Conservation (phyloP, 768 basidiomycete genomes). For the Collybia nuda region DNA sequence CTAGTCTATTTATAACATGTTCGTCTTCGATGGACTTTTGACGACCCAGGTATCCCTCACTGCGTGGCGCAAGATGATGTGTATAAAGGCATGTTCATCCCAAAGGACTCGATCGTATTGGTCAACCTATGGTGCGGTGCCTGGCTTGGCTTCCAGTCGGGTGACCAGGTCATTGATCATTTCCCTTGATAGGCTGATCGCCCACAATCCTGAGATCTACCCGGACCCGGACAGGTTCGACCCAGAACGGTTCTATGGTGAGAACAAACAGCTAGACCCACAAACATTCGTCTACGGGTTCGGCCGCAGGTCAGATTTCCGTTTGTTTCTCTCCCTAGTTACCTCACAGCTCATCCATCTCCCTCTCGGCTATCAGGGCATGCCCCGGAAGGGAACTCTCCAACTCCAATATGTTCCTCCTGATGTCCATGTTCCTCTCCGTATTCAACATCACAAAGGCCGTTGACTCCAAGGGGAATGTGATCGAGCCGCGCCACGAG, state of each 20-base stretch:
- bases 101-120: conserved; percentile 36
- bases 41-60: conserved; percentile 29
- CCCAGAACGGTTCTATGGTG: conserved; percentile 44
- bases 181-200: conserved; percentile 27
- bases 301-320: conserved; percentile 34
- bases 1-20: not conserved
- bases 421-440: conserved; percentile 26
- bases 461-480: conserved; percentile 24
- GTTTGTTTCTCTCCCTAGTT: not conserved
- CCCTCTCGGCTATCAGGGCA: conserved; percentile 18
- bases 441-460: conserved; percentile 29
- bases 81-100: conserved; percentile 45
- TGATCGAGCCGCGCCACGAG: conserved; percentile 9
- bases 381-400: conserved; percentile 37
- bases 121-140: conserved; percentile 29
- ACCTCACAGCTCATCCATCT: not conserved
- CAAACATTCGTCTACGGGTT: conserved; percentile 34
- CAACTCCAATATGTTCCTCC: conserved; percentile 16
- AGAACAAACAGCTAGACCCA: conserved; percentile 30
- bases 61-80: conserved; percentile 36
- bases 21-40: not conserved
- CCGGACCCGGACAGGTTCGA: conserved; percentile 36
- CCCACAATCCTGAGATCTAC: conserved; percentile 30
- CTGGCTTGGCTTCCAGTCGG: not conserved
- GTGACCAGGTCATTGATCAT: not conserved